Base-by-base conservation (phyloP, 2,329 filamentous ascomycete genomes). In the Verticillium zaregamsianum region DNA sequence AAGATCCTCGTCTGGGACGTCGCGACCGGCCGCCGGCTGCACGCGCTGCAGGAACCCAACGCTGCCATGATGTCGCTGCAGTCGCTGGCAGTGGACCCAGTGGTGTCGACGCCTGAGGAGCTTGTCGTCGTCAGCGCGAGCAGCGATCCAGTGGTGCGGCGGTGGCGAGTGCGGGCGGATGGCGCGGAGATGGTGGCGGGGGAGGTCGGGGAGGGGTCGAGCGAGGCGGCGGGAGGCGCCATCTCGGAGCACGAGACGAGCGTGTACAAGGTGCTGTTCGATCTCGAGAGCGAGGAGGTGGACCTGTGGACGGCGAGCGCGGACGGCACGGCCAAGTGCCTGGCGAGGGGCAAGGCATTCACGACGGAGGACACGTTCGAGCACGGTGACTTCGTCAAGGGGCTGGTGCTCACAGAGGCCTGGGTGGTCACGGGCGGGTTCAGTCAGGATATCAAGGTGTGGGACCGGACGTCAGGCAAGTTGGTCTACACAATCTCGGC, bases 251-350 rank as follows among this genome's bases (percentile, higher is more conserved):
- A 99, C 74, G 92, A 97, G 67, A 99, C 95, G 1, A 95, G 90
- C 66, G 87, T 99, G 11, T 96, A 97, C 76, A 88, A 85, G 66
- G 77, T 98, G 15, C 79, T 85, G 23, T 96, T 96, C 68, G 90
- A 93, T 66, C 71, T 74, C 17, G 77, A 80, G 6, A 78, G 77
- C 37, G 86, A 87, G 7, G 83, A 85, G 14, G 87, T 84, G 35
- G 91, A 97, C 68, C 77, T 97, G 15, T 98, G 93, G 93, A 97
- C 94, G 8, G 90, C 93, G 6, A 97, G 92, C 63, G 93, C 92
- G 5, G 95, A 99, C 73, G 95, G 92, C 68, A 93, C 90, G 0
- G 88, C 88, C 2, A 95, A 94, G 73, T 93, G 92, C 68, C 82
- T 97, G 9, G 83, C 88, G 1, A 82, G 93, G 59, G 79, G 82